Conservation (phyloP, 495 filamentous ascomycete genomes). For the Hypoxylon lienhwacheense region DNA sequence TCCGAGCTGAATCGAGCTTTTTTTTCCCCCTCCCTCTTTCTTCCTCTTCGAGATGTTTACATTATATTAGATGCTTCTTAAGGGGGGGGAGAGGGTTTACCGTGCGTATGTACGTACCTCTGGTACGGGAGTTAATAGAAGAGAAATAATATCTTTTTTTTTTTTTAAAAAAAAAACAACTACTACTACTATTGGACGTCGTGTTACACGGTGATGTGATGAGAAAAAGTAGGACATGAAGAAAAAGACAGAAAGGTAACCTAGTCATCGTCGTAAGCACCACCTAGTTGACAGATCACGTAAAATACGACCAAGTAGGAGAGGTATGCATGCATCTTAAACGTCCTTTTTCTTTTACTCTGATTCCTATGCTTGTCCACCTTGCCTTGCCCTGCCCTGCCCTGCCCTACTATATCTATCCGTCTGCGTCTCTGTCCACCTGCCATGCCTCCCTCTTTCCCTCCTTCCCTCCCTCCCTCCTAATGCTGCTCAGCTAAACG, state of each 20-base stretch:
- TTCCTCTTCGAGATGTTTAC: too few relatives aligned
- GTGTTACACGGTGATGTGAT: too few relatives aligned
- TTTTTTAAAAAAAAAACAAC: too few relatives aligned
- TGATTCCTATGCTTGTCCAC: slow-evolving; percentile 8
- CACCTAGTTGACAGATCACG: neutral
- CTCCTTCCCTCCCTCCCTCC: neutral
- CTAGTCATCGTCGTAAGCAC: neutral
- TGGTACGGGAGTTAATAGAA: neutral
- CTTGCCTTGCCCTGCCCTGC: too few relatives aligned
- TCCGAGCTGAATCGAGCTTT: too few relatives aligned
- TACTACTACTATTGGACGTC: too few relatives aligned
- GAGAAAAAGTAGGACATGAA: neutral
- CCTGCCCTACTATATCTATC: neutral
- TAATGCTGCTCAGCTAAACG: neutral
- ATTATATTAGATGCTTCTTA: too few relatives aligned
- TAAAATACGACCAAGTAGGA: neutral
- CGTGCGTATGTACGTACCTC: too few relatives aligned
- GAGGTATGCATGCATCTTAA: neutral
- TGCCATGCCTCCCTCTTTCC: neutral
- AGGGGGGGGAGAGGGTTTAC: too few relatives aligned
- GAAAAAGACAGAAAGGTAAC: neutral
- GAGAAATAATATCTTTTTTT: too few relatives aligned
- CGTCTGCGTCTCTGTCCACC: neutral
- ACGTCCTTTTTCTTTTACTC: neutral
- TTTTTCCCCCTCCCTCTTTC: too few relatives aligned